phyloP scores from a whole-genome alignment of 805 yeast genomes.

The Kluyveromyces dobzhanskii region DNA sequence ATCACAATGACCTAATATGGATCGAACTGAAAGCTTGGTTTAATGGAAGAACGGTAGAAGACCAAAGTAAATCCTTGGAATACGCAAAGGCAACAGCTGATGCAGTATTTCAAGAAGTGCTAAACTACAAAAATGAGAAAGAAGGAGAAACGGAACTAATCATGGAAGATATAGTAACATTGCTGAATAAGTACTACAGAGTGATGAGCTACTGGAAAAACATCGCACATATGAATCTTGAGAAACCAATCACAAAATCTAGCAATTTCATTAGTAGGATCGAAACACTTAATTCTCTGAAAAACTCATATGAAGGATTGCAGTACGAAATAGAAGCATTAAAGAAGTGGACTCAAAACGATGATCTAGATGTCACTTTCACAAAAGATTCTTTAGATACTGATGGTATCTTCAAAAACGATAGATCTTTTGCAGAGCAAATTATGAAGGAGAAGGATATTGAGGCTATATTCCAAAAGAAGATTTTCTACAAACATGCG shows the following conservation, averaged over 20 bases:
- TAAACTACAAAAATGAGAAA: conserved; percentile 51
- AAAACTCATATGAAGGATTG: conserved; percentile 62
- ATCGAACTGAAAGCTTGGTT: conserved; percentile 76
- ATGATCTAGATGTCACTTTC: conserved; percentile 53
- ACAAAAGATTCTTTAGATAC: conserved; percentile 10
- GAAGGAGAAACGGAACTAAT: conserved; percentile 32
- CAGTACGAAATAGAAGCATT: conserved; percentile 52
- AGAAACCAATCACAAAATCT: conserved; percentile 62
- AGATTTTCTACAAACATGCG: conserved; percentile 59
- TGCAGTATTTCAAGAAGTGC: conserved; percentile 58
- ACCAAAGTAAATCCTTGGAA: conserved; percentile 62
- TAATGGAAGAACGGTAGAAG: conserved; percentile 70
- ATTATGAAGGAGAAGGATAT: conserved; percentile 74
- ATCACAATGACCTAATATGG: conserved; percentile 71
- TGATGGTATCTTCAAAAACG: conserved; percentile 45
- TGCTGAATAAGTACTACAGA: conserved; percentile 54
- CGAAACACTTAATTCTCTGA: conserved; percentile 80
- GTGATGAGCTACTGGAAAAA: conserved; percentile 77
- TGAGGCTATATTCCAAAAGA: conserved; percentile 57
- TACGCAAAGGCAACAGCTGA: conserved; percentile 68
- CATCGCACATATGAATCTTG: conserved; percentile 64
- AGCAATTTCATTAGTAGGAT: conserved; percentile 56
- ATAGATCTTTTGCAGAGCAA: conserved; percentile 71
- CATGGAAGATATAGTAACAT: conserved; percentile 41
- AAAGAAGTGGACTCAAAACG: conserved; percentile 77